These are phyloP conservation scores for Rhodotorula kratochvilovae DNA, from an alignment of 768 basidiomycete genomes.

Conservation along the genomic window DNA sequence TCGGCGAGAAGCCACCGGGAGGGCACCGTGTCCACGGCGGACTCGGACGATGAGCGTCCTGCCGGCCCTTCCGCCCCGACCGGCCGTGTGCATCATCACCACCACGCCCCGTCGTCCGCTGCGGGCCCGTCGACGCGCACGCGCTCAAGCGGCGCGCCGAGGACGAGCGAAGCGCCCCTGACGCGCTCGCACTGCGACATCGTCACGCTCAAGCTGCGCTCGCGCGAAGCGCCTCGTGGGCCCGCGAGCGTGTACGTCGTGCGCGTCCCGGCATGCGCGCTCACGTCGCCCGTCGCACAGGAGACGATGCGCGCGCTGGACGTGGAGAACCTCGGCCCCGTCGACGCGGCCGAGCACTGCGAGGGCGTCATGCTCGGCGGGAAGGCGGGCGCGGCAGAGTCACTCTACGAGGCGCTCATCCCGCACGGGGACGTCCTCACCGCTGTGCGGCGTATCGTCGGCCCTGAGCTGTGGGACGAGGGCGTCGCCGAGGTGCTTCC, in stretches of 20 bases:
- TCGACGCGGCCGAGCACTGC: slow-evolving; percentile 10
- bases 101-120: background rate
- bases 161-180: background rate
- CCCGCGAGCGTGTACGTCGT: slow-evolving; percentile 8
- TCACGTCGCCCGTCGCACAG: slow-evolving; percentile 1
- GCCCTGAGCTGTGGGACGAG: slow-evolving; percentile 23
- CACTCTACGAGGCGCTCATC: slow-evolving; percentile 9
- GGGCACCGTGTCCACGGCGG: background rate
- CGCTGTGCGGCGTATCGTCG: slow-evolving; percentile 14
- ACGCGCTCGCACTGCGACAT: slow-evolving; percentile 23
- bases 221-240: background rate
- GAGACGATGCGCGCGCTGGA: slow-evolving; percentile 5
- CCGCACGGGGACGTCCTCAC: slow-evolving; percentile 17
- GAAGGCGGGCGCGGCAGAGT: background rate
- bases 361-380: slow-evolving; percentile 14
- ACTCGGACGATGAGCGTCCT: background rate
- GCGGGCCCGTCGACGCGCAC: background rate
- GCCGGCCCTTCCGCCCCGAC: too few relatives aligned
- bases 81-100: background rate
- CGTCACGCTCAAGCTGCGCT: background rate
- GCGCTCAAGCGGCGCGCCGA: background rate
- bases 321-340: slow-evolving; percentile 15
- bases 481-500: slow-evolving; percentile 24
- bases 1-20: too few relatives aligned
- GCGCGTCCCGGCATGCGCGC: slow-evolving; percentile 24